Evolutionary conservation across 495 filamentous ascomycete species (phyloP), one percentile per base, ranked within the genome.

Genomic region (Sordaria brevicollis): DNA sequence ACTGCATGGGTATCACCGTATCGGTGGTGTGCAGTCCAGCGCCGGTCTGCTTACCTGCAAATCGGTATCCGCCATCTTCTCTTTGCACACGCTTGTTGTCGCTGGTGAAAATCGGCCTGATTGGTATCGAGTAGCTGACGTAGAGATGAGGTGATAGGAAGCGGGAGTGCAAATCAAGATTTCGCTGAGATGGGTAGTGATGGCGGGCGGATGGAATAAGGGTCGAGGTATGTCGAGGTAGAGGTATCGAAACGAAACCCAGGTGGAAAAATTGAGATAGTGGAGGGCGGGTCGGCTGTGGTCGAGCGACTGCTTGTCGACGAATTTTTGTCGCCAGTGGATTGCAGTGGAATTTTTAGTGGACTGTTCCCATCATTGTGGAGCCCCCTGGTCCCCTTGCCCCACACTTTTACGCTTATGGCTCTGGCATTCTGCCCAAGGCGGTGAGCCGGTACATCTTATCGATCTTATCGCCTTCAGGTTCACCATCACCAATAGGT

Each of bases 281-380:
- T 31, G 49, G 71, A 67, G 71, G 74, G 74, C 69, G 67, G 49
- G 49, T 57, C 49, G 11, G 21, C 21, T 57, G 49, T 57, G 25
- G 49, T 62, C 49, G 25, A 31, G 25, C 57, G 73, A 73, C 38
- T 37, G 33, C 35, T 62, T 65, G 66, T 67, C 69, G 68, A 73
- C 77, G 75, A 79, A 74, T 79, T 79, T 62, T 79, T 79, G 74
- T 77, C 76, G 71, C 74, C 70, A 68, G 70, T 65, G 49, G 49
- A 62, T 62, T 62, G 13, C 49, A 17, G 49, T 62, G 49, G 74
- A 76, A 76, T 73, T 77, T 78, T 77, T 73, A 76, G 76, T 68
- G 49, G 49, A 62, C 33, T 31, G 25, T 57, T 57, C 21, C 49
- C 49, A 57, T 31, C 43, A 66, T 65, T 76, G 77, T 79, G 77